Base-by-base conservation (phyloP, 345 rosid genomes). In the Syzygium jambos region DNA sequence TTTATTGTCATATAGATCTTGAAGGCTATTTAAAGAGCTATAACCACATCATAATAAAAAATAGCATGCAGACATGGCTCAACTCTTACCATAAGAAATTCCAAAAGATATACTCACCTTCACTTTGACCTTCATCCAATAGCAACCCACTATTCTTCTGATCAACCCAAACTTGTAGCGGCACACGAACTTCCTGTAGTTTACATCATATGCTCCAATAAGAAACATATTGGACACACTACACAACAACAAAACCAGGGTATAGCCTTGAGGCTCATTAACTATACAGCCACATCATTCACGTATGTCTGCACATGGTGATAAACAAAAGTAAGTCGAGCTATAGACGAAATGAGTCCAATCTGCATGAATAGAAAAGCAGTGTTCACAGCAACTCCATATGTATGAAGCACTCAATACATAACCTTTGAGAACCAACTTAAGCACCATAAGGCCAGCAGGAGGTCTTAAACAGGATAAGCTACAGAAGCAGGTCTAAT, bases 81-180 rank as follows among this genome's bases (percentile, higher is more conserved):
- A 73, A 73, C 27, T 38, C 63, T 29, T 63, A 86, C 57, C 51
- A 65, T 29, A 73, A 85, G 38, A 73, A 49, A 30, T 57, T 52
- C 9, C 3, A 51, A 38, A 56, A 17, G 30, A 84, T 23, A 65
- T 78, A 84, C 94, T 90, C 86, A 96, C 98, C 99, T 85, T 95
- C 95, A 90, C 65, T 90, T 87, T 90, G 98, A 89, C 92, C 93
- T 86, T 94, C 97, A 92, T 96, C 99, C 91, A 91, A 89, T 87
- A 90, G 92, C 89, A 96, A 90, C 83, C 99, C 98, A 85, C 94
- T 95, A 91, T 92, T 91, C 78, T 95, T 95, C 91, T 94, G 96
- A 89, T 92, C 88, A 87, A 93, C 95, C 99, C 99, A 98, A 90
- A 98, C 89, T 87, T 96, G 96, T 56, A 98, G 87, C 11, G 99